A percentile compares a stretch with the other conserved stretches of the same genome.
These are phyloP conservation scores for Podaxis mareebaensis DNA, from an alignment of 768 basidiomycete species.

Conservation along the genomic window DNA sequence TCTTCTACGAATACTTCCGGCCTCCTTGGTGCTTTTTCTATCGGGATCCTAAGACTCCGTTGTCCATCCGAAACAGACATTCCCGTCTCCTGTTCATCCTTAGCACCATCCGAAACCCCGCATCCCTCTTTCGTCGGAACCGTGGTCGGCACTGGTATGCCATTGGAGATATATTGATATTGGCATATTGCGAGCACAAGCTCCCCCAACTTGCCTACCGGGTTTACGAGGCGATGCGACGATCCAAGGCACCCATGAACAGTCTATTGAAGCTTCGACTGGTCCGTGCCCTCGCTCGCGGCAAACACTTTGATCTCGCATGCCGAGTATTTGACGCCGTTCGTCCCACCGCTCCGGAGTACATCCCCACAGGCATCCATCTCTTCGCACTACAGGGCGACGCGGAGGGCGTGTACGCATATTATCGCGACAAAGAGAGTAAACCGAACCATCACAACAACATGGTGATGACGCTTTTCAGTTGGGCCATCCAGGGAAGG, in stretches of 20 bases:
- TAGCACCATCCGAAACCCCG: conserved; percentile 6
- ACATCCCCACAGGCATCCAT: conserved; percentile 14
- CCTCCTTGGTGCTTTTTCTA: conserved; percentile 11
- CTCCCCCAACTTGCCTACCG: conserved; percentile 8
- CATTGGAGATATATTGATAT: conserved; percentile 1
- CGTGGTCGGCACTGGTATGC: neutral
- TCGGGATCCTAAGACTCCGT: neutral
- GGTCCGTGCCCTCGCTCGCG: conserved; percentile 15
- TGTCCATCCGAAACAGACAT: conserved; percentile 18
- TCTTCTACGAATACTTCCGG: conserved; percentile 13
- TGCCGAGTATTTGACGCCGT: conserved; percentile 14
- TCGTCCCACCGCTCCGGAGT: neutral
- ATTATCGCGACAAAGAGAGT: conserved; percentile 31
- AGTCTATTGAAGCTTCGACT: conserved; percentile 19
- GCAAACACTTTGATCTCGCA: conserved; percentile 14
- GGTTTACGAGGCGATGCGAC: conserved; percentile 19
- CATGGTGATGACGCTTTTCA: conserved; percentile 52
- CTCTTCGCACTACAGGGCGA: conserved; percentile 50
- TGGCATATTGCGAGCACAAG: conserved; percentile 14
- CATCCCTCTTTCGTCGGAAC: neutral
- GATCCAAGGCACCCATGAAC: conserved; percentile 19
- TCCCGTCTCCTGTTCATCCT: conserved; percentile 18
- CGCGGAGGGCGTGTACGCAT: conserved; percentile 39
- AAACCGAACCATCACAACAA: neutral
- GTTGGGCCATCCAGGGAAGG: conserved; percentile 49